Base-by-base conservation (phyloP, 805 yeast species). In the Saccharomycopsis selenospora region DNA sequence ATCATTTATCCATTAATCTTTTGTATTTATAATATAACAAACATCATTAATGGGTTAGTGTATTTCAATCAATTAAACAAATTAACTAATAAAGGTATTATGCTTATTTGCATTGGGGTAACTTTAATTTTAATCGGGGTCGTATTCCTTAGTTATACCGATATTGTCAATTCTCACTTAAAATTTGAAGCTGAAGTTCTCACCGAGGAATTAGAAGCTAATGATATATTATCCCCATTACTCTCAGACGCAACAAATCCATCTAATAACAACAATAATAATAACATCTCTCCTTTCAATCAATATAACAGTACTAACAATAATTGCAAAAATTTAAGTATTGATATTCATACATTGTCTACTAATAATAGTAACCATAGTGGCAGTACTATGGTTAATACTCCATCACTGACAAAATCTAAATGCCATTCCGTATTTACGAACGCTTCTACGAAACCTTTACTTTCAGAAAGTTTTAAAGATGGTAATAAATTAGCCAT, bases 1-100 rank as follows among this genome's bases (percentile, higher is more conserved):
- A 73, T 87, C 14, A 69, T 89, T 27, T 89, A 88, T 60, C 96
- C 96, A 1, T 67, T 89, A 54, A 85, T 89, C 28, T 89, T 89
- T 62, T 82, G 93, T 64, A 77, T 86, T 41, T 88, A 84, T 69
- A 89, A 86, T 66, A 66, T 85, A 44, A 70, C 76, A 50, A 82
- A 84, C 55, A 75, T 81, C 29, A 67, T 78, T 53, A 86, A 86
- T 63, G 81, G 85, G 14, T 63, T 85, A 38, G 68, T 84, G 5
- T 73, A 79, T 57, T 75, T 73, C 50, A 64, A 73, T 41, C 86
- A 80, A 57, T 67, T 80, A 55, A 59, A 62, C 7, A 59, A 63
- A 8, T 60, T 76, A 13, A 56, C 66, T 2, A 50, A 56, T 7
- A 27, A 52, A 22, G 70, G 66, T 46, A 65, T 71, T 2, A 36